Conservation (phyloP, 768 basidiomycete species). For the Pleurotus cornucopiae region DNA sequence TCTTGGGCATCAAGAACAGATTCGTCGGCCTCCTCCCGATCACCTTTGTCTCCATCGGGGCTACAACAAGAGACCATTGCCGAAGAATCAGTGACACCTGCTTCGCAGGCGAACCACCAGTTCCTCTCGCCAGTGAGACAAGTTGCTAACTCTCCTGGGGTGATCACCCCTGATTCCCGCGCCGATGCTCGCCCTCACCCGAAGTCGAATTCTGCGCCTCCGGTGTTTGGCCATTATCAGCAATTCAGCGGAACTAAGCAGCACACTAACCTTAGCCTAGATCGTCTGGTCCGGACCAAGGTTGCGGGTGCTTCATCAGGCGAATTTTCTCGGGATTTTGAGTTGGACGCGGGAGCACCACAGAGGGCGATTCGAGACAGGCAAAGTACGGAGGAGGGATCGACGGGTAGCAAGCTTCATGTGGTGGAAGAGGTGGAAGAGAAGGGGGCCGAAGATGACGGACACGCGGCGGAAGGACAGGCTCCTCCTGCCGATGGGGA, state of each 20-base stretch:
- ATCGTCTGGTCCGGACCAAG: slow-evolving; percentile 9
- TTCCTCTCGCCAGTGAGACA: neutral
- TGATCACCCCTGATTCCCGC: neutral
- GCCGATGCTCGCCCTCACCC: too few species aligned
- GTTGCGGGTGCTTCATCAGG: neutral
- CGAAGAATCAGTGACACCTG: slow-evolving; percentile 14
- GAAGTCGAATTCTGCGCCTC: slow-evolving; percentile 44
- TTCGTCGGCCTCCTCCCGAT: slow-evolving; percentile 26
- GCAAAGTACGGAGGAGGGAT: slow-evolving; percentile 5
- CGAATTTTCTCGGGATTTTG: slow-evolving; percentile 22
- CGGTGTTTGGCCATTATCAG: slow-evolving; percentile 39
- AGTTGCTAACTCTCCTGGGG: slow-evolving; percentile 28
- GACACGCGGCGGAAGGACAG: slow-evolving; percentile 10
- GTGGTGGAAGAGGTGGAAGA: slow-evolving; percentile 24
- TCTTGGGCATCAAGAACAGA: slow-evolving; percentile 53
- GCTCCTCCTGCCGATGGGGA: slow-evolving; percentile 13
- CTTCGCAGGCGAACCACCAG: slow-evolving; percentile 3
- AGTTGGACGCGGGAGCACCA: slow-evolving; percentile 38
- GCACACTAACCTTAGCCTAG: slow-evolving; percentile 26
- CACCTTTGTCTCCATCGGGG: slow-evolving; percentile 19
- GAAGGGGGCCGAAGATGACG: slow-evolving; percentile 20
- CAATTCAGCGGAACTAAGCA: slow-evolving; percentile 24
- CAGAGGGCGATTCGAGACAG: slow-evolving; percentile 26
- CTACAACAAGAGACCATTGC: slow-evolving; percentile 9
- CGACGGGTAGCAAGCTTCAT: slow-evolving; percentile 10